Conservation (phyloP, 352 stramenopile genomes). For the Thalassiosira delicatula region DNA sequence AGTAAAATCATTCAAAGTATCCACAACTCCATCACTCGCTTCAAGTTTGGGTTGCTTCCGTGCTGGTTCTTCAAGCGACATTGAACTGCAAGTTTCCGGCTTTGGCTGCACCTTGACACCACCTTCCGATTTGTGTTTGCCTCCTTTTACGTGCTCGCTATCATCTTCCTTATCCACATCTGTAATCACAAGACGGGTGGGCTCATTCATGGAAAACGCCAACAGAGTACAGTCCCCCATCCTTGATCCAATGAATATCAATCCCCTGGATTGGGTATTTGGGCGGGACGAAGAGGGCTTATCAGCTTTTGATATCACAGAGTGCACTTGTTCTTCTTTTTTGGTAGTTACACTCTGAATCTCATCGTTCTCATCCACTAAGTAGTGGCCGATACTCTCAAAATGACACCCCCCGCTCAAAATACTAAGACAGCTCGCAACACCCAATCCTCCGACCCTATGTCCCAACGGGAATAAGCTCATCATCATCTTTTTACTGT, state of each 20-base stretch:
- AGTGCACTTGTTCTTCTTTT: constrained; percentile 28
- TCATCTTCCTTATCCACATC: constrained; percentile 33
- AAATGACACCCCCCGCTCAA: constrained; percentile 47
- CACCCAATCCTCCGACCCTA: constrained; percentile 67
- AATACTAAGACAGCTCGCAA: constrained; percentile 62
- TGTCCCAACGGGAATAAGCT: constrained; percentile 70
- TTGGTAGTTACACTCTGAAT: neutral
- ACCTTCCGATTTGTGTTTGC: constrained; percentile 40
- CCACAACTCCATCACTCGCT: constrained; percentile 7
- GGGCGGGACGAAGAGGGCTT: constrained; percentile 2
- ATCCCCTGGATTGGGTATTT: constrained; percentile 52
- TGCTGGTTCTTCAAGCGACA: constrained; percentile 9
- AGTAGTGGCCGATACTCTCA: constrained; percentile 29
- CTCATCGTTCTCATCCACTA: constrained; percentile 8
- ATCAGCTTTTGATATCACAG: constrained; percentile 12
- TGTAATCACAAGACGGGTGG: constrained; percentile 34
- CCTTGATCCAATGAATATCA: constrained; percentile 79
- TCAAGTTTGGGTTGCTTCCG: constrained; percentile 28
- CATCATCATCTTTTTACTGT: constrained; percentile 36
- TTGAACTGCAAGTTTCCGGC: constrained; percentile 31
- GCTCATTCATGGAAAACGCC: constrained; percentile 68
- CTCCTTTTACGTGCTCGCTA: too few relatives aligned
- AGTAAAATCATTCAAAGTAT: constrained; percentile 35
- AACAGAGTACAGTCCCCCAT: constrained; percentile 81
- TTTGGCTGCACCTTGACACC: too few relatives aligned